phyloP scores from a whole-genome alignment of 2,329 filamentous ascomycete species.

The Penicillium janthinellum region DNA sequence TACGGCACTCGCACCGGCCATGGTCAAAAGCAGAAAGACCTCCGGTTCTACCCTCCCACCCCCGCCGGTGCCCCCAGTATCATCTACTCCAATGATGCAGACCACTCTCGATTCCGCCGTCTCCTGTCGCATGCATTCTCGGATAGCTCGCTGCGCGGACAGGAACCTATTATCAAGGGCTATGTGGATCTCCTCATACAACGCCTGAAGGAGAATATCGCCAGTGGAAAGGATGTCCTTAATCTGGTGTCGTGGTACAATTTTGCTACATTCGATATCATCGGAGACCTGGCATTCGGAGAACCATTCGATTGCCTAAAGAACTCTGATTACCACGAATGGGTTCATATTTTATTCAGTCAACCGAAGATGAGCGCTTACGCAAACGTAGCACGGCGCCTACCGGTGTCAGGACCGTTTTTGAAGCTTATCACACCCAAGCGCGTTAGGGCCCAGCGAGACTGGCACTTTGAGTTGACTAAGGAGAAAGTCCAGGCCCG shows the following conservation, averaged over 20 bases:
- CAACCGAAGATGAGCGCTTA: conserved; percentile 6
- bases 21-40: conserved; percentile 25
- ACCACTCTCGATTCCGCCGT: conserved; percentile 29
- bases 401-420: conserved; percentile 8
- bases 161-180: conserved; percentile 37
- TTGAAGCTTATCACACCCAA: conserved; percentile 9
- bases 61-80: conserved; percentile 11
- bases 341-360: conserved; percentile 23
- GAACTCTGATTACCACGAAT: conserved; percentile 29
- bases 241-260: conserved; percentile 37
- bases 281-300: conserved; percentile 36
- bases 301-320: conserved; percentile 35
- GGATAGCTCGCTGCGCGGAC: conserved; percentile 44
- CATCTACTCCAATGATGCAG: conserved; percentile 16
- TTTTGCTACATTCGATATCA: conserved; percentile 37
- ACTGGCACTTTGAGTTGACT: conserved; percentile 7
- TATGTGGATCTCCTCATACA: conserved; percentile 38
- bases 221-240: conserved; percentile 9
- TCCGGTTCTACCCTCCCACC: conserved; percentile 19
- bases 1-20: conserved; percentile 26
- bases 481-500: conserved; percentile 10
- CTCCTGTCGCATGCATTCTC: conserved; percentile 47
- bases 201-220: conserved; percentile 23
- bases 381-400: conserved; percentile 8
- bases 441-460: neutral